These are phyloP conservation scores for Sicyos baderoa DNA, from an alignment of 306 rosid species.

Conservation along the genomic window DNA sequence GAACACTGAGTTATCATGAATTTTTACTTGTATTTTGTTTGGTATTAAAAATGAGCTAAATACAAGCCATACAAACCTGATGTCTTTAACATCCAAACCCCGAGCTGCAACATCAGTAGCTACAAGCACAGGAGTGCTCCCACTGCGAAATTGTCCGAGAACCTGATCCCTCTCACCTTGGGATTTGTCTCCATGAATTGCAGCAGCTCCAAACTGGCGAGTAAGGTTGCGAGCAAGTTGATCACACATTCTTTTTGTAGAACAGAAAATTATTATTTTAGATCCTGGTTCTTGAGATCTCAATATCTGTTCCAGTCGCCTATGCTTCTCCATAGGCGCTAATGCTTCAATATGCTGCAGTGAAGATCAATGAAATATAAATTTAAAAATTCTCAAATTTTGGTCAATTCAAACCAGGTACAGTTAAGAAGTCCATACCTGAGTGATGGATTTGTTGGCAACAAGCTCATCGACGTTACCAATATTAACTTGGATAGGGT, in stretches of 20 bases:
- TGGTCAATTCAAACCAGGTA: neutral
- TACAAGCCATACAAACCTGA: constrained; percentile 42
- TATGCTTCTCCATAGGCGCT: constrained; percentile 63
- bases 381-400: neutral
- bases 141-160: constrained; percentile 71
- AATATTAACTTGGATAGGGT: constrained; percentile 92
- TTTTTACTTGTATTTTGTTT: neutral
- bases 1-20: neutral
- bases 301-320: constrained; percentile 75
- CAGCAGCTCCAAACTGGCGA: constrained; percentile 93
- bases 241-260: constrained; percentile 99
- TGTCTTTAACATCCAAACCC: constrained; percentile 89
- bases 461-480: constrained; percentile 98
- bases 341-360: constrained; percentile 79
- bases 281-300: constrained; percentile 93
- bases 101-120: constrained; percentile 99
- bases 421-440: constrained; percentile 42
- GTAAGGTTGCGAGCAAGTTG: constrained; percentile 88
- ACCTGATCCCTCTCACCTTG: constrained; percentile 92
- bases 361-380: constrained; percentile 14
- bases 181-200: constrained; percentile 98
- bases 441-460: constrained; percentile 90
- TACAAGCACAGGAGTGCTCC: constrained; percentile 88
- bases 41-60: neutral
- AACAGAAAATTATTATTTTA: constrained; percentile 80